Conservation (phyloP, 192 early-diverging fungal genomes). For the Blastocladiella britannica region DNA sequence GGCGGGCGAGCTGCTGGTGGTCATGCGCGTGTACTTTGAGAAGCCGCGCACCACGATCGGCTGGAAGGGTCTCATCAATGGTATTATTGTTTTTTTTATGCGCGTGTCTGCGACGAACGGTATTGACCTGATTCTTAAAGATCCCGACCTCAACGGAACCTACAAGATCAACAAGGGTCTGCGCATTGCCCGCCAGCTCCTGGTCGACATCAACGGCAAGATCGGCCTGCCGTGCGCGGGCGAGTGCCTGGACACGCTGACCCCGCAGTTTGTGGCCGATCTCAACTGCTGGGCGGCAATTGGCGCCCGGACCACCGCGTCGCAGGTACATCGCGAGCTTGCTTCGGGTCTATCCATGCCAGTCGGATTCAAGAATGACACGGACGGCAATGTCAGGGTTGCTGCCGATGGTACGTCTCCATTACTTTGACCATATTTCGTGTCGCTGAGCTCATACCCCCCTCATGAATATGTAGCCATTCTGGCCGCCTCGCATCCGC, state of each 20-base stretch:
- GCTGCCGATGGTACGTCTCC: conserved; percentile 32
- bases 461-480: conserved; percentile 30
- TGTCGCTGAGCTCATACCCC: neutral
- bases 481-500: conserved; percentile 45
- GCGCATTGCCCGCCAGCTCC: conserved; percentile 55
- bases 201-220: conserved; percentile 54
- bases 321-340: conserved; percentile 84
- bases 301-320: conserved; percentile 88
- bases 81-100: conserved; percentile 4
- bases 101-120: neutral
- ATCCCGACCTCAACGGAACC: conserved; percentile 34
- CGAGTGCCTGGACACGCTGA: conserved; percentile 86
- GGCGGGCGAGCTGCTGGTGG: conserved; percentile 56
- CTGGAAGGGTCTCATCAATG: conserved; percentile 71
- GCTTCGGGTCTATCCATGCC: conserved; percentile 86
- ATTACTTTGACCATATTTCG: conserved; percentile 6
- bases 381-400: conserved; percentile 66
- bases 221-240: conserved; percentile 62
- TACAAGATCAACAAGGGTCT: conserved; percentile 96
- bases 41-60: conserved; percentile 93
- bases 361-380: conserved; percentile 97
- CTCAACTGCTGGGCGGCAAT: conserved; percentile 93
- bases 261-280: conserved; percentile 86
- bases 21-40: conserved; percentile 97
- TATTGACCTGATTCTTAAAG: too few relatives aligned